Evolutionary conservation across 2,329 filamentous ascomycete species (phyloP).

Genomic region (Calonectria pseudoreteaudii): DNA sequence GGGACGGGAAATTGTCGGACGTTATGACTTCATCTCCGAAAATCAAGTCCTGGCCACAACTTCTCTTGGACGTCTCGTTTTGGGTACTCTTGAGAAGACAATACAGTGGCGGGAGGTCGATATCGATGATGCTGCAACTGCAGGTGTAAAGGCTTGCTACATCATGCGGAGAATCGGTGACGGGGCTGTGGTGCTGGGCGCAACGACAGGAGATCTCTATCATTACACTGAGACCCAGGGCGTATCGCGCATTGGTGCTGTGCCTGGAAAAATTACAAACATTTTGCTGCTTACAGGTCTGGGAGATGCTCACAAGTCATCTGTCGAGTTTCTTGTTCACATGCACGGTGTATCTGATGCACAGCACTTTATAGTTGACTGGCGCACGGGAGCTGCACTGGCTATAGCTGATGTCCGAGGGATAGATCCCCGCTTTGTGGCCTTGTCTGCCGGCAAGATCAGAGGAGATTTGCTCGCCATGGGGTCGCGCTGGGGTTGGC

Average conservation of each 20-base stretch:
- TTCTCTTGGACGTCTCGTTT: slow-evolving; percentile 69
- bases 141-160: slow-evolving; percentile 60
- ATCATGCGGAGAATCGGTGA: slow-evolving; percentile 55
- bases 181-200: slow-evolving; percentile 61
- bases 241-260: slow-evolving; percentile 50
- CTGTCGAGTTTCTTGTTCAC: slow-evolving; percentile 56
- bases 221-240: slow-evolving; percentile 50
- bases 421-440: slow-evolving; percentile 62
- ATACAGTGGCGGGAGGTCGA: slow-evolving; percentile 58
- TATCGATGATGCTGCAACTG: slow-evolving; percentile 47
- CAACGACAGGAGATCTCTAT: slow-evolving; percentile 61
- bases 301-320: not conserved
- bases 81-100: slow-evolving; percentile 52
- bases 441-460: slow-evolving; percentile 59
- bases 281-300: slow-evolving; percentile 55
- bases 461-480: slow-evolving; percentile 58
- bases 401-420: slow-evolving; percentile 47
- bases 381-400: slow-evolving; percentile 42
- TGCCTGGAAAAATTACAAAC: slow-evolving; percentile 63
- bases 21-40: slow-evolving; percentile 72
- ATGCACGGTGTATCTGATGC: slow-evolving; percentile 60
- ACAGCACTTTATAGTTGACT: slow-evolving; percentile 55
- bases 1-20: slow-evolving; percentile 62
- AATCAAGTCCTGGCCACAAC: slow-evolving; percentile 67
- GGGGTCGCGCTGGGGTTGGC: slow-evolving; percentile 65